Base-by-base conservation (phyloP, 2,329 filamentous ascomycete species). In the Penicillium aurantiogriseum region DNA sequence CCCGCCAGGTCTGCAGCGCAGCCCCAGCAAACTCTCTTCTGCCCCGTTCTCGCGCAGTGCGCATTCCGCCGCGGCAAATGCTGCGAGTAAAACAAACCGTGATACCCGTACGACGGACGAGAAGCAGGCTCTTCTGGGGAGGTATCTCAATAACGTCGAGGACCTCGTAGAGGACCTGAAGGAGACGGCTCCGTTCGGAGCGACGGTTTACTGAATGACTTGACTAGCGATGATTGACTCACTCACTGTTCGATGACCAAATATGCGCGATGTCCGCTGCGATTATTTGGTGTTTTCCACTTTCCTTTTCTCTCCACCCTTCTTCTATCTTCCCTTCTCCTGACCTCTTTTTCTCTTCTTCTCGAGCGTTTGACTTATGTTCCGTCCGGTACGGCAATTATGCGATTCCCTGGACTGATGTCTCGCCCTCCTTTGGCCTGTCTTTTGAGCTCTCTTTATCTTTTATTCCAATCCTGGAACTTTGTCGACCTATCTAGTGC, bases 81-180 rank as follows among this genome's bases (percentile, higher is more conserved):
- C 57, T 53, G 66, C 60, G 6, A 67, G 63, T 11, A 71, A 68
- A 51, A 62, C 60, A 35, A 62, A 55, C 25, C 69, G 72, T 36
- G 74, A 76, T 58, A 88, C 82, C n/a, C 83, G 86, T 58, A 85
- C 83, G 8, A 92, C 89, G 11, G 86, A 89, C 63, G 89, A 95
- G 73, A 96, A 96, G 78, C 90, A 94, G 77, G 82, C 81, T 50
- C 76, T 95, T 73, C 79, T 96, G 39, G 89, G 88, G 43, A 82
- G 85, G 63, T 90, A 94, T 73, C 80, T 96, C 69, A 88, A 83
- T 73, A 94, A 89, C 69, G 90, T 95, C 27, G 89, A 92, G 61
- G 90, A 92, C 66, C 81, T 96, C 58, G 90, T 96, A 53, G 86
- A 89, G 71, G 91, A 97, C 74, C 77, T 97, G 66, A 86, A 88